These are phyloP conservation scores for Aureobasidium mangrovei DNA, from an alignment of 2,329 filamentous ascomycete genomes.

Conservation along the genomic window DNA sequence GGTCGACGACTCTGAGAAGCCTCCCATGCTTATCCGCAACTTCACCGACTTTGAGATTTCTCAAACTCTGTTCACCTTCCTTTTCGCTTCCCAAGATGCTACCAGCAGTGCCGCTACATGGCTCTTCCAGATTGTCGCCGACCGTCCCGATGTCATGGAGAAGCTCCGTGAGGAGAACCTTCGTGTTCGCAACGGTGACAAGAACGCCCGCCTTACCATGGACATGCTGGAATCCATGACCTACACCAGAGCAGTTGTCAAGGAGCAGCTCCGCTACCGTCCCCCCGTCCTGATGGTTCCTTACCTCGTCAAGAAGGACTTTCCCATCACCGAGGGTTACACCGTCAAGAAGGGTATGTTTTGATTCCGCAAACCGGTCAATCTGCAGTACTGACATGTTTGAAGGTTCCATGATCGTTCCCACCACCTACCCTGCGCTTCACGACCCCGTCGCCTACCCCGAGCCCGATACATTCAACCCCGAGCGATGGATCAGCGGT, in stretches of 20 bases:
- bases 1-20: slow-evolving; percentile 61
- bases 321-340: slow-evolving; percentile 79
- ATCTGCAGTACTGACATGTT: not conserved
- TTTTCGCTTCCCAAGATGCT: slow-evolving; percentile 95
- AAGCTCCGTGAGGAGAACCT: slow-evolving; percentile 89
- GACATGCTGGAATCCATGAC: slow-evolving; percentile 81
- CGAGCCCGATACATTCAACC: slow-evolving; percentile 80
- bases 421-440: slow-evolving; percentile 80
- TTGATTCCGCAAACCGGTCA: slow-evolving; percentile 30
- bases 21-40: slow-evolving; percentile 68
- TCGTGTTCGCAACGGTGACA: slow-evolving; percentile 63
- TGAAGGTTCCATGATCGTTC: slow-evolving; percentile 78
- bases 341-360: slow-evolving; percentile 68
- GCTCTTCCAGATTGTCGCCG: slow-evolving; percentile 89
- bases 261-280: slow-evolving; percentile 84
- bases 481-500: slow-evolving; percentile 83
- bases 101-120: slow-evolving; percentile 89
- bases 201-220: slow-evolving; percentile 61
- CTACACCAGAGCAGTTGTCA: slow-evolving; percentile 86
- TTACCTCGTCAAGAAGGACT: slow-evolving; percentile 88
- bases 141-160: slow-evolving; percentile 85
- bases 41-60: slow-evolving; percentile 88
- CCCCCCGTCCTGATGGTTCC: slow-evolving; percentile 97
- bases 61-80: slow-evolving; percentile 89
- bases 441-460: slow-evolving; percentile 90